Base-by-base conservation (phyloP, 106 monocot genomes). In the Dendrobium catenatum region DNA sequence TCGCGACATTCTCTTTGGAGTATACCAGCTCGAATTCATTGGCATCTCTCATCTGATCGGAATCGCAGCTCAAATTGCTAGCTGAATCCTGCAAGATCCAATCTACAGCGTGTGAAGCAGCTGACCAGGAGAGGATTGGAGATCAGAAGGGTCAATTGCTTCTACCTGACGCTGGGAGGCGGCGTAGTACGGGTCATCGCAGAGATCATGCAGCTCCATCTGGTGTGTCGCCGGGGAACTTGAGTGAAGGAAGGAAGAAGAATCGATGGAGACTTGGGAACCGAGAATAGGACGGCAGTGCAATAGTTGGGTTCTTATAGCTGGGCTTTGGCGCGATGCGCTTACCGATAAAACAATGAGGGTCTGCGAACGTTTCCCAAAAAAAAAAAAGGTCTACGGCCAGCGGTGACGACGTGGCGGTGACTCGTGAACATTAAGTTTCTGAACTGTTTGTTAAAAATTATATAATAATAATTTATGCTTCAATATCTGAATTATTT, bases 131-230 rank as follows among this genome's bases (percentile, higher is more conserved):
- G 61, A 76, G 73, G 80, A 49, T 76, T 10, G 46, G 55, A 1
- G 49, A 55, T 27, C 40, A 68, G 59, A 68, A 19, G 16, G 27
- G 37, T 13, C 11, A 5, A 41, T 42, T 24, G 24, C 7, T 26
- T 17, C 48, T 70, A 86, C 93, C 90, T 85, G 83, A 11, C 85
- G 85, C 78, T 84, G 86, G 24, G 93, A 93, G 20, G 89, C 92
- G 70, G 90, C 93, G 87, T 93, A 93, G 55, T 93, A 90, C 55
- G 90, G 72, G 78, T 93, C 90, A 88, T 93, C 93, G 77, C 88
- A 88, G 81, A 93, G 88, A 75, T 93, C 93, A 88, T 89, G 86
- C 19, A 80, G 82, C 64, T 93, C 93, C 46, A 83, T 54, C 26
- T 83, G 83, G 54, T 82, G 85, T 87, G 85, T 87, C 81, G 64